phyloP scores from a whole-genome alignment of 192 early-diverging fungal genomes.

The Umbelopsis isabellina region DNA sequence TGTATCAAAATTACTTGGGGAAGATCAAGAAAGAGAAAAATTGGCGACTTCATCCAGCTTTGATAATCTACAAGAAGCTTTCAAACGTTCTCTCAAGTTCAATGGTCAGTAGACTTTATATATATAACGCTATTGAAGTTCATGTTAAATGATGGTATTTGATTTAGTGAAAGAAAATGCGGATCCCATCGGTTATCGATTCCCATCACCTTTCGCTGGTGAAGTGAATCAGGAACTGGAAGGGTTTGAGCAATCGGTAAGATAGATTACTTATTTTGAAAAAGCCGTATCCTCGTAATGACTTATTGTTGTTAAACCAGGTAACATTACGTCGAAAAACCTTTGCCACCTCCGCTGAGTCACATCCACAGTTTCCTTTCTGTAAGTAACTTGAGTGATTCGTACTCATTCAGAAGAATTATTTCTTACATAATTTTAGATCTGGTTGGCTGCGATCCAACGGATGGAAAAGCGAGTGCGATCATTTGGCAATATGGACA shows the following conservation, averaged over 20 bases:
- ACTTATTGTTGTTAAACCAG: conserved; percentile 17
- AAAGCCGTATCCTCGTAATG: conserved; percentile 35
- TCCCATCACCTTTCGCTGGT: conserved; percentile 3
- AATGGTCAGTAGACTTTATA: not conserved
- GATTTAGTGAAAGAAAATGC: conserved; percentile 2
- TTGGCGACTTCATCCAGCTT: conserved; percentile 43
- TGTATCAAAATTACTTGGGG: conserved; percentile 21
- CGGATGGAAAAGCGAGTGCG: conserved; percentile 61
- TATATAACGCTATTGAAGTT: not conserved
- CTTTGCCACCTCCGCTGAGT: conserved; percentile 47
- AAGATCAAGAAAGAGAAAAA: conserved; percentile 27
- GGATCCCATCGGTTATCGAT: conserved; percentile 2
- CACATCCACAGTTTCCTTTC: conserved; percentile 51
- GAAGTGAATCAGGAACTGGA: conserved; percentile 5
- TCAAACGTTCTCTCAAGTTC: conserved; percentile 44
- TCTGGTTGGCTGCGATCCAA: conserved; percentile 50
- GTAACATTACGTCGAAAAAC: conserved; percentile 39
- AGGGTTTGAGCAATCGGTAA: not conserved
- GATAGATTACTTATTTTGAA: not conserved
- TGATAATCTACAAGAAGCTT: conserved; percentile 63
- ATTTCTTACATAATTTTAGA: conserved; percentile 26
- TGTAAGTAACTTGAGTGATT: conserved; percentile 25
- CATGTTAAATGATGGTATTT: not conserved
- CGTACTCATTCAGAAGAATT: not conserved
- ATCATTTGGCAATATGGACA: conserved; percentile 85